Percentiles rank a stretch among this genome's conserved stretches.
Evolutionary conservation across 129 eudicot species (phyloP).

Genomic region (Apium graveolens): DNA sequence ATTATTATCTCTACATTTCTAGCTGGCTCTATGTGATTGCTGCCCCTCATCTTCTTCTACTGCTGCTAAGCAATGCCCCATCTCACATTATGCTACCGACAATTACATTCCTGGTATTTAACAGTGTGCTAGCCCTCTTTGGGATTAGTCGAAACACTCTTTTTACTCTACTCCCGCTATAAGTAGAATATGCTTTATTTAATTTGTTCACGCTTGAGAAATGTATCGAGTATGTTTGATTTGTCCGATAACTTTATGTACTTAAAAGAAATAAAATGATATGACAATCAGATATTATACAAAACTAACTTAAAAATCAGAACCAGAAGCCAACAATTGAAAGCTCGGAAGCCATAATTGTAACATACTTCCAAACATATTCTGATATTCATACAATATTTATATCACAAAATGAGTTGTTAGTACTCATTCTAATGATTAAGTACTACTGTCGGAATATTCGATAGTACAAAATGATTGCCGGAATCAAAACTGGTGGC

Average conservation of each 20-base stretch:
- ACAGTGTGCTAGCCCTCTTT: too few relatives aligned
- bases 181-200: too few relatives aligned
- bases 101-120: not conserved
- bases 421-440: not conserved
- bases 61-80: conserved; percentile 1
- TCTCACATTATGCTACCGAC: conserved; percentile 1
- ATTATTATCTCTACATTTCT: not conserved
- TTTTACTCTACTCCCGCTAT: too few relatives aligned
- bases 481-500: not conserved
- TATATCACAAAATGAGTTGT: not conserved
- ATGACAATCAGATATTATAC: too few relatives aligned
- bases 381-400: not conserved
- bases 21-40: not conserved
- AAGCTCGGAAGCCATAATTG: not conserved
- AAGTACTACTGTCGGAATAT: not conserved
- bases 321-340: not conserved
- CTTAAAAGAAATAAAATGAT: too few relatives aligned
- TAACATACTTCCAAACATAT: not conserved
- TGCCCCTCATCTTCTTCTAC: not conserved
- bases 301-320: not conserved
- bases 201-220: too few relatives aligned
- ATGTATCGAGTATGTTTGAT: not conserved
- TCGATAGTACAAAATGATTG: not conserved
- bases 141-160: too few relatives aligned
- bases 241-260: too few relatives aligned